Evolutionary conservation across 2,329 filamentous ascomycete genomes (phyloP).

Genomic region (Paradendryphiella salina): DNA sequence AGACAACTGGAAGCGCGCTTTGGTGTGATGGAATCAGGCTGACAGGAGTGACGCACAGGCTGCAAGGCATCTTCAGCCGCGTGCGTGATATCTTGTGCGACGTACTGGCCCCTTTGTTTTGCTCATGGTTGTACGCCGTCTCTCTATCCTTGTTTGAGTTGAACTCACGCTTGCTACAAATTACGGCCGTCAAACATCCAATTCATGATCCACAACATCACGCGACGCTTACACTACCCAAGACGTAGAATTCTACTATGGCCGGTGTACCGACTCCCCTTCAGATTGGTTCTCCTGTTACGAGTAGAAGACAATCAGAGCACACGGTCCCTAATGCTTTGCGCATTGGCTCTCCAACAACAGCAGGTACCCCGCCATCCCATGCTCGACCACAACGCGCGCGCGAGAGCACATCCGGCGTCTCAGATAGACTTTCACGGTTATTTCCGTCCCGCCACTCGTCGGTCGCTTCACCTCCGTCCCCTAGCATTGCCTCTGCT

Average conservation of each 20-base stretch:
- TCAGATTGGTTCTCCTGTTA: constrained; percentile 34
- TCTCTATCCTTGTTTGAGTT: neutral
- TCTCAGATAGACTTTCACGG: constrained; percentile 42
- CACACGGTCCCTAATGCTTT: constrained; percentile 35
- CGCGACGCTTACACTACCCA: neutral
- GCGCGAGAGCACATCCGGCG: constrained; percentile 37
- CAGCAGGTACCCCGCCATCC: constrained; percentile 15
- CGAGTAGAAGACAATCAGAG: constrained; percentile 22
- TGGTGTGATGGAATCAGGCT: constrained; percentile 21
- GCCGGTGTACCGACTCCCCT: constrained; percentile 37
- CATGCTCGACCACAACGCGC: constrained; percentile 29
- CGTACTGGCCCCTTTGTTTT: neutral
- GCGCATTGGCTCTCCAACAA: constrained; percentile 36
- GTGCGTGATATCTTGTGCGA: constrained; percentile 3
- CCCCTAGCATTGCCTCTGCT: constrained; percentile 19
- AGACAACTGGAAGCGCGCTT: constrained; percentile 8
- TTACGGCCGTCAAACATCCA: neutral
- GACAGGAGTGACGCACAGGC: constrained; percentile 19
- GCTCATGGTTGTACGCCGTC: neutral
- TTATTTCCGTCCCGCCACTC: constrained; percentile 43
- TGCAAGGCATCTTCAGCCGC: constrained; percentile 23
- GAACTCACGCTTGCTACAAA: neutral
- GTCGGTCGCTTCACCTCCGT: constrained; percentile 31
- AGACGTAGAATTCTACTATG: constrained; percentile 23
- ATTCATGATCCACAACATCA: neutral